Conservation (phyloP, 148 eudicot genomes). For the Limonium bicolor region DNA sequence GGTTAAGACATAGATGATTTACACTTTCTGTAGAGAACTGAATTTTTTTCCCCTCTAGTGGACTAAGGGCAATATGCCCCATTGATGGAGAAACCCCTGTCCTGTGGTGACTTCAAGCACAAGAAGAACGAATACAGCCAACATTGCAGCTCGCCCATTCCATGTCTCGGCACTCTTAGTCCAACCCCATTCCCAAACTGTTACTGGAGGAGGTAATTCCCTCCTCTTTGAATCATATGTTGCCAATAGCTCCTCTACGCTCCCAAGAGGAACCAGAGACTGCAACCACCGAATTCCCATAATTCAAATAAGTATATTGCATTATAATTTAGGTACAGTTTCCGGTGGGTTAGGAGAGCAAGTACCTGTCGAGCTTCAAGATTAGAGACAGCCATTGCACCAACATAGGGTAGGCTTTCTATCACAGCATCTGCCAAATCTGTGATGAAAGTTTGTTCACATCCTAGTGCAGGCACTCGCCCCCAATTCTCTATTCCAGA, state of each 20-base stretch:
- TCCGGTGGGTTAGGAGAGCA: neutral
- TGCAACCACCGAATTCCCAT: constrained; percentile 18
- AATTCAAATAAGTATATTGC: neutral
- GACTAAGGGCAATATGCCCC: constrained; percentile 59
- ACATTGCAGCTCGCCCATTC: constrained; percentile 96
- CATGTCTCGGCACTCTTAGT: constrained; percentile 98
- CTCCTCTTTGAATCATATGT: constrained; percentile 80
- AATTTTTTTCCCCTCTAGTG: no score
- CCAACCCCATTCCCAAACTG: constrained; percentile 97
- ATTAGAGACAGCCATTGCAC: constrained; percentile 96
- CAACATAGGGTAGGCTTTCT: constrained; percentile 98
- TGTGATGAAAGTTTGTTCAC: constrained; percentile 73
- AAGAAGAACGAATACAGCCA: constrained; percentile 70
- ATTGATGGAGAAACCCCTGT: constrained; percentile 84
- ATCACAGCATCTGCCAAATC: constrained; percentile 99
- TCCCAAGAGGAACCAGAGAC: constrained; percentile 98
- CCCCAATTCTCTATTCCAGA: constrained; percentile 94
- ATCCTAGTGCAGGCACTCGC: constrained; percentile 89
- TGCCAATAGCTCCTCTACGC: constrained; percentile 92
- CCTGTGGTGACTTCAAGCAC: constrained; percentile 86
- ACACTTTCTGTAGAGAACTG: no score
- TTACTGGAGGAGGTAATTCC: constrained; percentile 80
- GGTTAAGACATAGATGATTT: no score
- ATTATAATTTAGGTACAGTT: neutral
- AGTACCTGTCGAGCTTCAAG: constrained; percentile 91